phyloP scores from a whole-genome alignment of 2,329 filamentous ascomycete genomes.

The Paracoccidioides brasiliensis region DNA sequence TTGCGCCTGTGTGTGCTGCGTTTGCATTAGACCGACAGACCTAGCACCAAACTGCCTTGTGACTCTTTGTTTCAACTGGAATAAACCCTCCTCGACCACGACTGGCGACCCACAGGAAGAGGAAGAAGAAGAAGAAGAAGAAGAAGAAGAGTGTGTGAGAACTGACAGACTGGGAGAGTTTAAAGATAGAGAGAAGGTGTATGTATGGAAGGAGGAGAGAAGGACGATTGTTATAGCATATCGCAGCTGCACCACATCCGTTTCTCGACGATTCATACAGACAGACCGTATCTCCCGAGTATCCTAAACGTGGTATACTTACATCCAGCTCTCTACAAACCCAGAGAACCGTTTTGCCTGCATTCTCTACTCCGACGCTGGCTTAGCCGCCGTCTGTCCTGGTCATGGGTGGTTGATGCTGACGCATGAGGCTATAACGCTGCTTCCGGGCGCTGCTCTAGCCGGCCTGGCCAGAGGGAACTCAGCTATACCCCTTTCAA shows the following conservation, averaged over 20 bases:
- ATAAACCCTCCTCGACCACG: not conserved
- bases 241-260: too few species aligned
- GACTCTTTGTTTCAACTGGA: not conserved
- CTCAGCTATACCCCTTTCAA: not conserved
- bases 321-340: too few species aligned
- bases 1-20: too few species aligned
- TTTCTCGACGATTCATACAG: too few species aligned
- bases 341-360: not conserved
- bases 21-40: not conserved
- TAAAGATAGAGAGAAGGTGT: not conserved
- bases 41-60: not conserved
- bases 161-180: not conserved
- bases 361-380: not conserved
- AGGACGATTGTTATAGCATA: not conserved
- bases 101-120: not conserved
- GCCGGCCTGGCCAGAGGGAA: conserved; percentile 21
- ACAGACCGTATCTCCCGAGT: too few species aligned
- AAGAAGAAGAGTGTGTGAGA: not conserved
- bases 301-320: too few species aligned
- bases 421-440: conserved; percentile 29
- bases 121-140: not conserved
- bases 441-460: conserved; percentile 30
- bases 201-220: not conserved
- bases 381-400: not conserved
- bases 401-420: conserved; percentile 26